Percentiles rank a stretch among this genome's conserved stretches.
Conservation (phyloP, 352 stramenopile species). For the Pythium pectinolyticum region DNA sequence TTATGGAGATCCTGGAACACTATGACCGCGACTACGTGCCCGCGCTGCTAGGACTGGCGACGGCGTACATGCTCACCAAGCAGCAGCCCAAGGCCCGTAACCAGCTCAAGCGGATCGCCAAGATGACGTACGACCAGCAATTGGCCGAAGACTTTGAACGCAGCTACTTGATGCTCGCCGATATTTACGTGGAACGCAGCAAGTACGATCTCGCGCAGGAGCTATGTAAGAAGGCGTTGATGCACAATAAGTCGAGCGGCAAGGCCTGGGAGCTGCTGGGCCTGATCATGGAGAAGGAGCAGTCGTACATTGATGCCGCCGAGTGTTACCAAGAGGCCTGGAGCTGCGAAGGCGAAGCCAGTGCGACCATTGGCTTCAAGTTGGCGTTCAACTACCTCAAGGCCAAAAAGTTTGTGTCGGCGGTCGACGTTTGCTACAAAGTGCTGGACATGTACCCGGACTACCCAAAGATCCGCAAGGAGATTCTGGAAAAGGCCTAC, state of each 20-base stretch:
- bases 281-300: conserved; percentile 94
- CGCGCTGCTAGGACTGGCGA: conserved; percentile 86
- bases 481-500: conserved; percentile 93
- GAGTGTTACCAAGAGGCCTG: conserved; percentile 92
- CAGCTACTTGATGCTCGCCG: conserved; percentile 91
- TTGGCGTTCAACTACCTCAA: conserved; percentile 97
- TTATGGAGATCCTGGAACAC: conserved; percentile 90
- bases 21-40: conserved; percentile 89
- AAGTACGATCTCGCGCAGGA: conserved; percentile 94
- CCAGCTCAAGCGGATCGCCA: conserved; percentile 94
- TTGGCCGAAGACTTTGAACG: conserved; percentile 92
- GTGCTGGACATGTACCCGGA: conserved; percentile 92
- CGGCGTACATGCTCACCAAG: conserved; percentile 92
- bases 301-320: conserved; percentile 90
- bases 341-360: conserved; percentile 81
- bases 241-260: conserved; percentile 91
- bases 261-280: conserved; percentile 94
- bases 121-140: conserved; percentile 89
- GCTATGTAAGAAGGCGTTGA: conserved; percentile 91
- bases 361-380: conserved; percentile 92
- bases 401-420: conserved; percentile 86
- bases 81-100: conserved; percentile 92
- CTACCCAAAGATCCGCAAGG: conserved; percentile 94
- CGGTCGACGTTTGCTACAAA: conserved; percentile 93
- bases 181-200: conserved; percentile 90